Percentiles rank a stretch among this genome's conserved stretches.
Evolutionary conservation across 768 basidiomycete genomes (phyloP).

Genomic region (Russula emetica): DNA sequence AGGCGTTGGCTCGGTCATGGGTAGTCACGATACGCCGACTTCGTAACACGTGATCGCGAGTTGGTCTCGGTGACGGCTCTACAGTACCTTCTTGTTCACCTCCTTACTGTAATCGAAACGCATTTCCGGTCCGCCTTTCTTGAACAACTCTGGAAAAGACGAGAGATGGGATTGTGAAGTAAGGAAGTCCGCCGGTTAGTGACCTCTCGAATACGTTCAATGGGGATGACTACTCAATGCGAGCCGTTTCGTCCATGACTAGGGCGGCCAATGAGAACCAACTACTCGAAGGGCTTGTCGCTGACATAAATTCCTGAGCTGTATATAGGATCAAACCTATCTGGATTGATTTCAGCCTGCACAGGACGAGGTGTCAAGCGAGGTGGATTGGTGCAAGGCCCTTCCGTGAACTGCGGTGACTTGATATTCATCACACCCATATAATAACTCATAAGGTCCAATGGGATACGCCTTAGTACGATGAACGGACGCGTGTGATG

Average conservation of each 20-base stretch:
- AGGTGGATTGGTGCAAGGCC: constrained; percentile 23
- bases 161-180: not conserved
- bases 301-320: constrained; percentile 69
- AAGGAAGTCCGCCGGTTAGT: not conserved
- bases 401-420: constrained; percentile 10
- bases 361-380: constrained; percentile 23
- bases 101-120: not conserved
- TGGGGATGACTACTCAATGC: constrained; percentile 5
- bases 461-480: constrained; percentile 41
- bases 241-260: not conserved
- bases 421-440: constrained; percentile 52
- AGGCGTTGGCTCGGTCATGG: too few relatives aligned
- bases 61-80: too few relatives aligned
- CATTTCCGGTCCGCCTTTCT: not conserved
- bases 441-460: constrained; percentile 29
- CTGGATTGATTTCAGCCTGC: constrained; percentile 45
- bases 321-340: constrained; percentile 75
- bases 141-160: constrained; percentile 9
- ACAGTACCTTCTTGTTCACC: not conserved
- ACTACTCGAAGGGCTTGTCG: constrained; percentile 70
- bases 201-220: constrained; percentile 26
- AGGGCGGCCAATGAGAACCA: constrained; percentile 54
- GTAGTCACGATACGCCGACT: too few relatives aligned
- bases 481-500: constrained; percentile 51
- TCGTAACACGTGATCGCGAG: too few relatives aligned